Percentiles rank a stretch among this genome's conserved stretches.
These are phyloP conservation scores for Aspergillus novoparasiticus DNA, from an alignment of 2,329 filamentous ascomycete genomes.

Conservation along the genomic window DNA sequence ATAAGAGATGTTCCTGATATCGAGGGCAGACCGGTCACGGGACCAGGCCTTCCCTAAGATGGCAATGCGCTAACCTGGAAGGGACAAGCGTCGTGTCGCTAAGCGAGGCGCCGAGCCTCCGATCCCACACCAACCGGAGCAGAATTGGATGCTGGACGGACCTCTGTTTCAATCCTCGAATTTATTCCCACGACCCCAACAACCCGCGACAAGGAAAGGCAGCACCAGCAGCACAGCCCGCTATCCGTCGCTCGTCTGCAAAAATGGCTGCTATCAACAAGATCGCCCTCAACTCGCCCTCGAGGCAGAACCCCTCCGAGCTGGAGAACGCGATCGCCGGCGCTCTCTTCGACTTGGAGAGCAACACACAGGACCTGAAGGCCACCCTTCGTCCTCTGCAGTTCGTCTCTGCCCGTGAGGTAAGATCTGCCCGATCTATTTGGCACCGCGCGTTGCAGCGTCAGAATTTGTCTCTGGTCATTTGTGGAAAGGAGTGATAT, in stretches of 20 bases:
- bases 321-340: constrained; percentile 95
- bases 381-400: constrained; percentile 93
- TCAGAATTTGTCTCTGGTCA: not conserved
- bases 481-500: not conserved
- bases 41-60: constrained; percentile 30
- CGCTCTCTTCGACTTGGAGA: constrained; percentile 98
- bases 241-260: constrained; percentile 47
- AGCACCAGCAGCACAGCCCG: constrained; percentile 40
- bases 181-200: constrained; percentile 33
- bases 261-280: constrained; percentile 87
- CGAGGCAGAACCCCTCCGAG: constrained; percentile 93
- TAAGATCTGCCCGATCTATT: constrained; percentile 58
- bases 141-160: constrained; percentile 17
- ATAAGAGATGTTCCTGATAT: constrained; percentile 3
- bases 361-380: constrained; percentile 98
- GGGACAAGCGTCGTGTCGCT: constrained; percentile 28
- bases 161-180: constrained; percentile 23
- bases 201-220: constrained; percentile 34
- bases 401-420: constrained; percentile 98
- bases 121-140: constrained; percentile 29
- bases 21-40: constrained; percentile 33
- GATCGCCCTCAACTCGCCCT: constrained; percentile 97
- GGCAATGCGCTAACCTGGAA: constrained; percentile 24
- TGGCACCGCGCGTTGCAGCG: not conserved
- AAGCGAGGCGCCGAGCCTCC: constrained; percentile 37